A percentile compares a stretch with the other conserved stretches of the same genome.
phyloP scores from a whole-genome alignment of 805 yeast genomes.

The Grigorovia yakushimaensis region DNA sequence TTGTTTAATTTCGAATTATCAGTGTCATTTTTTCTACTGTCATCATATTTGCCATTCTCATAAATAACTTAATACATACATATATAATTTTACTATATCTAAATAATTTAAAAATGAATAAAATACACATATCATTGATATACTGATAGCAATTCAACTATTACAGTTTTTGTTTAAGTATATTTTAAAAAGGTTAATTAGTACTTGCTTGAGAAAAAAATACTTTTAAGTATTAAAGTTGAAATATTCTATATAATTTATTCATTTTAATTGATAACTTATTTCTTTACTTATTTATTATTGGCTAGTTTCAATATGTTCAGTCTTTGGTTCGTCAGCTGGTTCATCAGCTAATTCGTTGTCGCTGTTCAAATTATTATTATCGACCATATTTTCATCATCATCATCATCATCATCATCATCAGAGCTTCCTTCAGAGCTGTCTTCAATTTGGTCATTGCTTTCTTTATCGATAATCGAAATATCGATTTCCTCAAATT shows the following conservation, averaged over 20 bases:
- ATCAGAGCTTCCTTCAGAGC: slow-evolving; percentile 7
- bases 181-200: too few species aligned
- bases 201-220: too few species aligned
- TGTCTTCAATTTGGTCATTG: slow-evolving; percentile 14
- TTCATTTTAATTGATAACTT: neutral
- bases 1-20: slow-evolving; percentile 10
- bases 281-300: neutral
- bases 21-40: too few species aligned
- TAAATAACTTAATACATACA: too few species aligned
- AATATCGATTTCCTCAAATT: slow-evolving; percentile 6
- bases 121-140: too few species aligned
- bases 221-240: neutral
- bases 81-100: too few species aligned
- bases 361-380: neutral
- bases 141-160: too few species aligned
- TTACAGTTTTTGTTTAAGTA: too few species aligned
- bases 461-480: slow-evolving; percentile 9
- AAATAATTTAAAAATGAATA: too few species aligned
- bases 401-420: neutral
- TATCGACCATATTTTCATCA: neutral
- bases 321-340: neutral
- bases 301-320: neutral
- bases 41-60: too few species aligned
- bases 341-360: neutral
- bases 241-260: neutral